Conservation (phyloP, 805 yeast species). For the Pichia exigua region DNA sequence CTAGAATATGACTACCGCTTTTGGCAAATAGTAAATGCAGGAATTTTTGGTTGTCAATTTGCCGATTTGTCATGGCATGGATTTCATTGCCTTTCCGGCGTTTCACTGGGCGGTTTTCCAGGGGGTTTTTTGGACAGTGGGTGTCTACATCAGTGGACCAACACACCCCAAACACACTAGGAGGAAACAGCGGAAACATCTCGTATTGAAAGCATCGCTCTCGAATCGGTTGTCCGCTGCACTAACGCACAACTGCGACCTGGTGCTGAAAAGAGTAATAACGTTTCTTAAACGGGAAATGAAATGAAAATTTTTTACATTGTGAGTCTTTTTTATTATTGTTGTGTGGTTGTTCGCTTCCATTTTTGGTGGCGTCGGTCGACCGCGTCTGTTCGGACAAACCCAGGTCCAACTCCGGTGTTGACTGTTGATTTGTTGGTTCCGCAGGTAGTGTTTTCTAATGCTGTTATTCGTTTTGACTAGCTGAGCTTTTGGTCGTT, state of each 20-base stretch:
- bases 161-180: too few species aligned
- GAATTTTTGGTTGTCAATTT: background rate
- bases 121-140: too few species aligned
- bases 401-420: too few species aligned
- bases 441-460: too few species aligned
- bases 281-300: background rate
- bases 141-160: too few species aligned
- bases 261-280: background rate
- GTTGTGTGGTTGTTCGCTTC: background rate
- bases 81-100: background rate
- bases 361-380: background rate
- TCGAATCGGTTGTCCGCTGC: background rate
- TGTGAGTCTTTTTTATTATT: background rate
- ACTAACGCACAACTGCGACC: too few species aligned
- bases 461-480: background rate
- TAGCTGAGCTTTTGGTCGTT: background rate
- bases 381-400: too few species aligned
- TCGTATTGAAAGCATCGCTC: too few species aligned
- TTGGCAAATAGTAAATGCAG: background rate
- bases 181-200: too few species aligned
- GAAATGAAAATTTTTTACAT: background rate
- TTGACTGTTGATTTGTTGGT: background rate
- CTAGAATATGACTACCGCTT: background rate
- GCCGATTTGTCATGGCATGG: too few species aligned
- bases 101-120: too few species aligned